Conservation (phyloP, 345 rosid species). For the Syzygium aqueum region DNA sequence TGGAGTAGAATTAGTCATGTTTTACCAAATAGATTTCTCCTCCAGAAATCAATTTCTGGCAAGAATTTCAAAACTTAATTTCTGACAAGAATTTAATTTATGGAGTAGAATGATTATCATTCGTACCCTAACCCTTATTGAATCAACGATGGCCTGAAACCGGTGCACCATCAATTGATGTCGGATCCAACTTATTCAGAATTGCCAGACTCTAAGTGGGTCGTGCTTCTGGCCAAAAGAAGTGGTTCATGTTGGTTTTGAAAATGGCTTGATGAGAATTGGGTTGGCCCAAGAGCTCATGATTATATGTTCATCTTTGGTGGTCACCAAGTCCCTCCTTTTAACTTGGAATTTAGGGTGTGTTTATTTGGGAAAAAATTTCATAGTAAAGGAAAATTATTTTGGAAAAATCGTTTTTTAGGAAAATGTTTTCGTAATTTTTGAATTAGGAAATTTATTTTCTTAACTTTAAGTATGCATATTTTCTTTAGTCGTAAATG, state of each 20-base stretch:
- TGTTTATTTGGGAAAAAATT: background rate
- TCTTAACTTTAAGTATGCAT: background rate
- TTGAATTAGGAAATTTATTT: background rate
- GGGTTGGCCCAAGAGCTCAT: background rate
- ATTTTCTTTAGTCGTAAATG: background rate
- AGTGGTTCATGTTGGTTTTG: background rate
- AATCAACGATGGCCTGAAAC: background rate
- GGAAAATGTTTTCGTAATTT: background rate
- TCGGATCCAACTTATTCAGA: background rate
- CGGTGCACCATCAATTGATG: background rate
- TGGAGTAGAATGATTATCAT: too few species aligned
- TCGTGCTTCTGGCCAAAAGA: background rate
- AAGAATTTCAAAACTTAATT: too few species aligned
- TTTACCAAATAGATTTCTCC: too few species aligned
- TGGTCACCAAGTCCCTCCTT: background rate
- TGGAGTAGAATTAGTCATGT: too few species aligned
- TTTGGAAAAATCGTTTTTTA: background rate
- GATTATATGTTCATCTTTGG: background rate
- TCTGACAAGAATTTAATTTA: too few species aligned
- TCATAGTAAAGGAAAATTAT: background rate
- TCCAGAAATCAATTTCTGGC: too few species aligned
- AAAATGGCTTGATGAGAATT: background rate
- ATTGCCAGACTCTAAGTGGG: background rate
- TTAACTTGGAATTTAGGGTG: background rate
- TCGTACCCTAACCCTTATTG: background rate